Conservation (phyloP, 768 basidiomycete genomes). For the Russula virescens region DNA sequence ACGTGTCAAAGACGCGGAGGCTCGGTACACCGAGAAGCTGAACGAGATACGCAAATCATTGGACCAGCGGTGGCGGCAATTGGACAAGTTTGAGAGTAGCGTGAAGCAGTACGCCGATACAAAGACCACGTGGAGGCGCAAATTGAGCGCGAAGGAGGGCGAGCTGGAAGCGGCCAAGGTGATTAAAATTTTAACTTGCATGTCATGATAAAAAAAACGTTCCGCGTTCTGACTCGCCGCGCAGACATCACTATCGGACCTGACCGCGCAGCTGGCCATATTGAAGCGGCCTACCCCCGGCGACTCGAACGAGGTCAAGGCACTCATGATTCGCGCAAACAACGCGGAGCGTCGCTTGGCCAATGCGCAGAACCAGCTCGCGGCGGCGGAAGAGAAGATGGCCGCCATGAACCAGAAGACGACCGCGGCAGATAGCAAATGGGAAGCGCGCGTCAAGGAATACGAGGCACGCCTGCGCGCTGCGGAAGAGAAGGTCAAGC, state of each 20-base stretch:
- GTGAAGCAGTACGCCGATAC: conserved; percentile 76
- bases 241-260: conserved; percentile 68
- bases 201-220: not conserved
- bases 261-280: conserved; percentile 60
- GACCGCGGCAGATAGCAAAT: conserved; percentile 71
- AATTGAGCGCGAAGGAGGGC: conserved; percentile 77
- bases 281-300: conserved; percentile 54
- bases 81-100: conserved; percentile 87
- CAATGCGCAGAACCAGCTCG: conserved; percentile 78
- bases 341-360: conserved; percentile 87
- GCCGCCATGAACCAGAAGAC: conserved; percentile 68
- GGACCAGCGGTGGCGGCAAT: conserved; percentile 82
- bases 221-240: not conserved
- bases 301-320: conserved; percentile 64
- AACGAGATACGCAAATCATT: conserved; percentile 79
- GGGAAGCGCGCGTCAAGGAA: conserved; percentile 94
- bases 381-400: conserved; percentile 80
- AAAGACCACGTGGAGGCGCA: conserved; percentile 79
- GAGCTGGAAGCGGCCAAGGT: conserved; percentile 88
- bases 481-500: conserved; percentile 88
- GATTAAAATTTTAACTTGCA: conserved; percentile 12
- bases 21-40: conserved; percentile 64
- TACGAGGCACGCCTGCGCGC: conserved; percentile 76
- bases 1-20: conserved; percentile 73
- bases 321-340: conserved; percentile 64